Conservation (phyloP, 2,329 filamentous ascomycete genomes). For the Neurospora sp. region DNA sequence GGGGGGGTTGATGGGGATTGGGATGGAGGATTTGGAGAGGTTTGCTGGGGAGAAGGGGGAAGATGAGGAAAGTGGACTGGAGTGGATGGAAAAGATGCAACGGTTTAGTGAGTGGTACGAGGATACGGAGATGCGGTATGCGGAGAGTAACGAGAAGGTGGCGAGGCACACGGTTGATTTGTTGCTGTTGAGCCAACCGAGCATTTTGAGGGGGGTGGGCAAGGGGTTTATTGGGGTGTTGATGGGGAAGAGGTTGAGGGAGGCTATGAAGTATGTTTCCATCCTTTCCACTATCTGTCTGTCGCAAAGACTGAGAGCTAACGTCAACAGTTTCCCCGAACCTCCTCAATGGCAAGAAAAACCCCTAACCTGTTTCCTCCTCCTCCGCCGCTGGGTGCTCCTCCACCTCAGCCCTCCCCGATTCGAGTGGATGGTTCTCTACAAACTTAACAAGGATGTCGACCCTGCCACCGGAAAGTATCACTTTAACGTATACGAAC, state of each 20-base stretch:
- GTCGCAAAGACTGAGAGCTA: no score
- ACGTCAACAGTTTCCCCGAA: background rate
- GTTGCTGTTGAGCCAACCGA: background rate
- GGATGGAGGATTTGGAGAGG: conserved; percentile 29
- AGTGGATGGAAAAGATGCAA: conserved; percentile 41
- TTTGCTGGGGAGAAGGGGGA: conserved; percentile 27
- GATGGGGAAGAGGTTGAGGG: background rate
- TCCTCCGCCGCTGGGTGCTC: conserved; percentile 25
- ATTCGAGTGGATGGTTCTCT: conserved; percentile 25
- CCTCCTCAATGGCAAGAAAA: background rate
- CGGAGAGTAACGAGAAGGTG: conserved; percentile 26
- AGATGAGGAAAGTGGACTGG: conserved; percentile 19
- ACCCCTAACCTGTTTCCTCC: background rate
- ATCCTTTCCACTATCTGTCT: no score
- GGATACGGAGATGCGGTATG: conserved; percentile 34
- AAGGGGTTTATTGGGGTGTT: background rate
- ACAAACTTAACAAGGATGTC: conserved; percentile 21
- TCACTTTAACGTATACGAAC: conserved; percentile 31
- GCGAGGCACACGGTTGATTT: conserved; percentile 1
- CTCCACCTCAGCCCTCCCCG: conserved; percentile 41
- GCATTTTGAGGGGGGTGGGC: background rate
- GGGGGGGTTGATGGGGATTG: conserved; percentile 46
- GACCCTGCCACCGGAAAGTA: conserved; percentile 33
- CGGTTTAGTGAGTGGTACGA: conserved; percentile 44
- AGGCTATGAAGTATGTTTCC: background rate